phyloP scores from a whole-genome alignment of 106 monocot genomes.

The Posidonia australis region DNA sequence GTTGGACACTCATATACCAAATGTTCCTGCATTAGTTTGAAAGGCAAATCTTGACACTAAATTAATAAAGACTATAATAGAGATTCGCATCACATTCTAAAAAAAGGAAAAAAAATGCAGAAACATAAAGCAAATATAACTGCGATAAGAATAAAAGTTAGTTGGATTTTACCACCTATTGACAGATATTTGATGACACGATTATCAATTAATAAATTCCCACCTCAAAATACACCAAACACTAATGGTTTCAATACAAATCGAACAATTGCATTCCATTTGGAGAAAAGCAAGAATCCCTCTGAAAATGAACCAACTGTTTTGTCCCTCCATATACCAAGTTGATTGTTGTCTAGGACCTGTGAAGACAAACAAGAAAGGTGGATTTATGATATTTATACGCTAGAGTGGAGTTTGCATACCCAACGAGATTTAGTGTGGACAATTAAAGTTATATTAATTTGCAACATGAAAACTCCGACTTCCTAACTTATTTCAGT shows the following conservation, averaged over 20 bases:
- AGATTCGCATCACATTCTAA: not conserved
- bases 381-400: conserved; percentile 14
- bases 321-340: conserved; percentile 5
- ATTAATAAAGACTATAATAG: not conserved
- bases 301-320: conserved; percentile 10
- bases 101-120: not conserved
- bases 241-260: conserved; percentile 1
- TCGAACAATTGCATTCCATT: conserved; percentile 31
- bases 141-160: conserved; percentile 4
- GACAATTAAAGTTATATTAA: not conserved
- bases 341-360: conserved; percentile 14
- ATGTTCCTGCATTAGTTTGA: conserved; percentile 40
- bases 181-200: conserved; percentile 14
- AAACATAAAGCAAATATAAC: not conserved
- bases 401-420: conserved; percentile 17
- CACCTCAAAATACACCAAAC: conserved; percentile 13
- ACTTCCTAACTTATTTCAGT: too few relatives aligned
- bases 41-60: conserved; percentile 23
- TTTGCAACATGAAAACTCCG: not conserved
- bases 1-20: conserved; percentile 11
- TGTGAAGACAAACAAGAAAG: conserved; percentile 36
- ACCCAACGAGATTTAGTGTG: conserved; percentile 12
- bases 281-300: conserved; percentile 8
- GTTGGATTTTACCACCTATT: conserved; percentile 13
- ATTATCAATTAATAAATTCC: conserved; percentile 10